Conservation (phyloP, 495 filamentous ascomycete genomes). For the Tricharina praecox region DNA sequence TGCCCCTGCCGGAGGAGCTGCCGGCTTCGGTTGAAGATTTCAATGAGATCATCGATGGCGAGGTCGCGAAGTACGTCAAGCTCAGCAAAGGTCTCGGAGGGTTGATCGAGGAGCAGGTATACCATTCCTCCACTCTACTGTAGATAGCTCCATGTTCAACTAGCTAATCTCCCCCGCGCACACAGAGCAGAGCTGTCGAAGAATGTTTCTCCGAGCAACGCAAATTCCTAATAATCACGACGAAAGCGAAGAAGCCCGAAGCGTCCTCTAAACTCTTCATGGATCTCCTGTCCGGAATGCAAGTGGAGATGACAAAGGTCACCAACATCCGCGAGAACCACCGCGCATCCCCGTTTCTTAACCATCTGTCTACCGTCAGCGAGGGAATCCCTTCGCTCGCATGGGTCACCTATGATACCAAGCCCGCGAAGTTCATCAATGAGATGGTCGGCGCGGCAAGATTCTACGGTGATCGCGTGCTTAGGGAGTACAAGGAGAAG, state of each 20-base stretch:
- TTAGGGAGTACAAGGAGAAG: constrained; percentile 84
- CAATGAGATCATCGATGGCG: constrained; percentile 56
- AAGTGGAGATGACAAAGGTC: constrained; percentile 56
- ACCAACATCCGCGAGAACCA: constrained; percentile 64
- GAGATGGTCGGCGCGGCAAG: constrained; percentile 65
- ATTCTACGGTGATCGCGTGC: constrained; percentile 79
- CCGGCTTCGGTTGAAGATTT: constrained; percentile 72
- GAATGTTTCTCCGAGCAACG: constrained; percentile 61
- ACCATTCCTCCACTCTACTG: too few relatives aligned
- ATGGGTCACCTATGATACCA: constrained; percentile 66
- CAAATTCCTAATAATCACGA: constrained; percentile 71
- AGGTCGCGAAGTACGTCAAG: constrained; percentile 62
- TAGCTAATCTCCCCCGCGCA: background rate
- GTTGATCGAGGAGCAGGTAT: constrained; percentile 26
- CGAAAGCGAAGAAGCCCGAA: constrained; percentile 82
- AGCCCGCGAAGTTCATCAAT: constrained; percentile 63
- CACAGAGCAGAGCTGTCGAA: constrained; percentile 25
- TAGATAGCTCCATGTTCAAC: too few relatives aligned
- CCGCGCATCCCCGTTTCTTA: constrained; percentile 48
- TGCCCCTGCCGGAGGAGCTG: constrained; percentile 40
- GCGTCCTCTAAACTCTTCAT: constrained; percentile 41
- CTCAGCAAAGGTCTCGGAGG: constrained; percentile 62
- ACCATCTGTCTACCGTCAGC: constrained; percentile 68
- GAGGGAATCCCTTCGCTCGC: constrained; percentile 72
- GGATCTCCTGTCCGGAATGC: constrained; percentile 68